Evolutionary conservation across 75 land plant species (phyloP).

Genomic region (Chamaecyparis obtusa): DNA sequence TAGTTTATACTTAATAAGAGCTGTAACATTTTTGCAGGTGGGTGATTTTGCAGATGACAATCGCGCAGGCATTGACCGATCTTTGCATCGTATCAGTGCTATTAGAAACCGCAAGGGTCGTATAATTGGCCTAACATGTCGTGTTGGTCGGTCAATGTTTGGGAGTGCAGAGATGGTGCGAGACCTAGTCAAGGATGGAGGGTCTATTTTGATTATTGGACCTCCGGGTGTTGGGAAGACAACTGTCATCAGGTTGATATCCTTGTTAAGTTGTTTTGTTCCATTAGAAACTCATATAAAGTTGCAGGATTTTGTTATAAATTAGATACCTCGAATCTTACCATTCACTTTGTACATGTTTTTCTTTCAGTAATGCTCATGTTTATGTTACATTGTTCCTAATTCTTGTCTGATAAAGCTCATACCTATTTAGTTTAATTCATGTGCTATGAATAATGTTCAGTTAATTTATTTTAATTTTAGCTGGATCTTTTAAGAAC

Average conservation of each 20-base stretch:
- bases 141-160: constrained; percentile 82
- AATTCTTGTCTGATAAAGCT: background rate
- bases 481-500: background rate
- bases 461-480: background rate
- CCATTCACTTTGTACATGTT: background rate
- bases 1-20: too few species aligned
- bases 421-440: too few species aligned
- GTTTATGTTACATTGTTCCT: background rate
- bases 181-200: constrained; percentile 76
- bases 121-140: constrained; percentile 87
- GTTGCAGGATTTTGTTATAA: background rate
- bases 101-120: constrained; percentile 78
- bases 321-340: background rate
- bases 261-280: constrained; percentile 1
- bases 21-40: constrained; percentile 48
- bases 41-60: constrained; percentile 92
- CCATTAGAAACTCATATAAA: background rate
- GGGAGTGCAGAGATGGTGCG: constrained; percentile 85
- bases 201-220: constrained; percentile 84
- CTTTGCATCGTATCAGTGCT: constrained; percentile 90
- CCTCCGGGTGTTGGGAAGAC: constrained; percentile 98
- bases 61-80: constrained; percentile 91
- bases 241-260: constrained; percentile 77
- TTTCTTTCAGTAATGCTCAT: background rate
- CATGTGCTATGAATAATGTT: too few species aligned